A percentile compares a stretch with the other conserved stretches of the same genome.
These are phyloP conservation scores for Zasmidium angulare DNA, from an alignment of 2,329 filamentous ascomycete species.

Conservation along the genomic window DNA sequence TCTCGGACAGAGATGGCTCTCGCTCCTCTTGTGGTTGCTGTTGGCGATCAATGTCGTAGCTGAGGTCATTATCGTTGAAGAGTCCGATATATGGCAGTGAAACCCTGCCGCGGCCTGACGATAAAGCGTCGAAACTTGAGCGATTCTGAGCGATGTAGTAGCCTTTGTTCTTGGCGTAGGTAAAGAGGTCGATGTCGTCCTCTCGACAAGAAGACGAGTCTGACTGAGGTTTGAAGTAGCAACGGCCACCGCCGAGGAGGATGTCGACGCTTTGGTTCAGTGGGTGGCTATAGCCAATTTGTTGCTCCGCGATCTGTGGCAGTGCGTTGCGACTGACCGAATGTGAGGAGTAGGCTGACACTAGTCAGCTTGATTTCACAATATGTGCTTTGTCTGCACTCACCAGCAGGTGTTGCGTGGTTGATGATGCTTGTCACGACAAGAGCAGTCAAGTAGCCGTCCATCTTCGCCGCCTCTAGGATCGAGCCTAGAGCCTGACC, in stretches of 20 bases:
- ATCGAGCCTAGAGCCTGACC: slow-evolving; percentile 40
- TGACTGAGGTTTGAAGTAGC: slow-evolving; percentile 43
- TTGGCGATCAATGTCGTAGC: slow-evolving; percentile 41
- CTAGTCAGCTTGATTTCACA: neutral
- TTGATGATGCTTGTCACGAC: slow-evolving; percentile 46
- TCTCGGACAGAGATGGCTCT: slow-evolving; percentile 43
- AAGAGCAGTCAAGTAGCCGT: slow-evolving; percentile 44
- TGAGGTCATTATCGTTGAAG: slow-evolving; percentile 41
- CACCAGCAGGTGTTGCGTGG: slow-evolving; percentile 32
- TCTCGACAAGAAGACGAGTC: slow-evolving; percentile 39
- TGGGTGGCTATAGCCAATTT: slow-evolving; percentile 42
- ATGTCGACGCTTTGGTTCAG: slow-evolving; percentile 42
- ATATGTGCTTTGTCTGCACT: neutral
- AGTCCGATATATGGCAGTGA: slow-evolving; percentile 41
- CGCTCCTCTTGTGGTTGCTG: slow-evolving; percentile 25
- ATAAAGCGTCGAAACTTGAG: slow-evolving; percentile 36
- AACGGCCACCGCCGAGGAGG: slow-evolving; percentile 43
- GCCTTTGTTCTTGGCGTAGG: slow-evolving; percentile 36
- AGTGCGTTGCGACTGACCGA: slow-evolving; percentile 37
- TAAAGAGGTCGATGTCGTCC: slow-evolving; percentile 40
- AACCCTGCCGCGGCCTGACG: slow-evolving; percentile 12
- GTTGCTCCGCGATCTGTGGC: slow-evolving; percentile 40
- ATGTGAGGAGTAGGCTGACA: slow-evolving; percentile 36
- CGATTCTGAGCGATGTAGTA: slow-evolving; percentile 41
- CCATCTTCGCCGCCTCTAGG: slow-evolving; percentile 42